A percentile compares a stretch with the other conserved stretches of the same genome.
Evolutionary conservation across 2,329 filamentous ascomycete species (phyloP).

Genomic region (Claviceps pazoutovae): DNA sequence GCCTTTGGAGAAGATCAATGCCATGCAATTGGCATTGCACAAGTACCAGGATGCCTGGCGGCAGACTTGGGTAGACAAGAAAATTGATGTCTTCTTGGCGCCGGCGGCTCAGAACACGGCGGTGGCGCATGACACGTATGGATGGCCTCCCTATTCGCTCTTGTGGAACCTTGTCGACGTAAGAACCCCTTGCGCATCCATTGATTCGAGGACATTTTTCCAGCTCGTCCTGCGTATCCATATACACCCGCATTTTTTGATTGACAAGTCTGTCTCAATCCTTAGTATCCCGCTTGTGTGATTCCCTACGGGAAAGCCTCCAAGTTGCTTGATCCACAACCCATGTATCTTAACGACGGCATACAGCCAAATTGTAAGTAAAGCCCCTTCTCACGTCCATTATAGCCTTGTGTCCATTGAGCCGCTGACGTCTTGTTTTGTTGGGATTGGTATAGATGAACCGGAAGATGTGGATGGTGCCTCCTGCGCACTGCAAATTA

Average conservation of each 20-base stretch:
- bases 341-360: constrained; percentile 2
- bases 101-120: constrained; percentile 36
- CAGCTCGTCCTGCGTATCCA: background rate
- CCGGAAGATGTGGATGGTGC: constrained; percentile 25
- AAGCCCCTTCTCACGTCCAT: no score
- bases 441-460: constrained; percentile 19
- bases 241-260: background rate
- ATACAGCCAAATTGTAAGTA: constrained; percentile 1
- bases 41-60: constrained; percentile 26
- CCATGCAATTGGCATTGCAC: constrained; percentile 10
- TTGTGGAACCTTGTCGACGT: constrained; percentile 39
- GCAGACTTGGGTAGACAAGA: constrained; percentile 24
- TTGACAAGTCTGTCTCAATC: background rate
- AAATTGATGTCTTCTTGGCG: constrained; percentile 36
- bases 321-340: constrained; percentile 1
- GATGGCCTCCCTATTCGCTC: constrained; percentile 30
- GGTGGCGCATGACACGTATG: constrained; percentile 36
- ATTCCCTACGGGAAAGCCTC: constrained; percentile 28
- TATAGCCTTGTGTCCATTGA: no score
- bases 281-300: constrained; percentile 36
- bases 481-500: constrained; percentile 32
- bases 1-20: constrained; percentile 21
- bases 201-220: background rate
- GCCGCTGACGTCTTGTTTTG: no score
- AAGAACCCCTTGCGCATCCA: background rate